Conservation (phyloP, 2,329 filamentous ascomycete genomes). For the Alternaria sp. region DNA sequence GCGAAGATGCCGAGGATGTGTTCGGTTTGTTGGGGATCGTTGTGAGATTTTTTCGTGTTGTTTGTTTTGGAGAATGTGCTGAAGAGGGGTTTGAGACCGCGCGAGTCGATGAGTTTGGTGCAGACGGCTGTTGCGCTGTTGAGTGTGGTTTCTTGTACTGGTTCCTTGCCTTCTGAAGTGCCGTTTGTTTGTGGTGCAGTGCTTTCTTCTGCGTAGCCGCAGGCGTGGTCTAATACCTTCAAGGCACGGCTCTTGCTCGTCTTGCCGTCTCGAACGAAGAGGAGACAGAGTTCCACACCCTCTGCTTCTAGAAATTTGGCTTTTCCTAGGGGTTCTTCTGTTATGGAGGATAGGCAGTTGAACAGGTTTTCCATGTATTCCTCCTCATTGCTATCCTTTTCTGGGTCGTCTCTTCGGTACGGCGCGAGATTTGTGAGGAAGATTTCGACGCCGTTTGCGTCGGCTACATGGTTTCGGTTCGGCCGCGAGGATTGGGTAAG, state of each 20-base stretch:
- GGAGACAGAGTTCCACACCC: slow-evolving; percentile 87
- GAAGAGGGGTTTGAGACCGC: slow-evolving; percentile 85
- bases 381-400: slow-evolving; percentile 86
- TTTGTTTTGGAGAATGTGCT: slow-evolving; percentile 82
- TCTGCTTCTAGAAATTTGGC: slow-evolving; percentile 85
- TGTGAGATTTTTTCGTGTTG: slow-evolving; percentile 71
- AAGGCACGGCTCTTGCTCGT: slow-evolving; percentile 80
- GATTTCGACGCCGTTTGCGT: slow-evolving; percentile 76
- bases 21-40: slow-evolving; percentile 72
- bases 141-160: slow-evolving; percentile 16
- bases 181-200: slow-evolving; percentile 25
- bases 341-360: slow-evolving; percentile 81
- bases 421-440: slow-evolving; percentile 83
- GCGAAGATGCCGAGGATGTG: slow-evolving; percentile 87
- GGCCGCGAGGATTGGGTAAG: slow-evolving; percentile 76
- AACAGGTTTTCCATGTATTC: slow-evolving; percentile 96
- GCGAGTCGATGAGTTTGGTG: slow-evolving; percentile 78
- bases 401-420: slow-evolving; percentile 86
- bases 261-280: slow-evolving; percentile 91
- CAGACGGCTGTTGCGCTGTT: slow-evolving; percentile 69
- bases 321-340: slow-evolving; percentile 79
- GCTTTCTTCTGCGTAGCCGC: slow-evolving; percentile 59
- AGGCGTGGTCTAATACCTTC: slow-evolving; percentile 83
- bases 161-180: slow-evolving; percentile 25
- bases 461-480: slow-evolving; percentile 70